Evolutionary conservation across 1,139 yeast species (phyloP), one percentile per base, ranked within the genome.

Genomic region (Pichia sp.): DNA sequence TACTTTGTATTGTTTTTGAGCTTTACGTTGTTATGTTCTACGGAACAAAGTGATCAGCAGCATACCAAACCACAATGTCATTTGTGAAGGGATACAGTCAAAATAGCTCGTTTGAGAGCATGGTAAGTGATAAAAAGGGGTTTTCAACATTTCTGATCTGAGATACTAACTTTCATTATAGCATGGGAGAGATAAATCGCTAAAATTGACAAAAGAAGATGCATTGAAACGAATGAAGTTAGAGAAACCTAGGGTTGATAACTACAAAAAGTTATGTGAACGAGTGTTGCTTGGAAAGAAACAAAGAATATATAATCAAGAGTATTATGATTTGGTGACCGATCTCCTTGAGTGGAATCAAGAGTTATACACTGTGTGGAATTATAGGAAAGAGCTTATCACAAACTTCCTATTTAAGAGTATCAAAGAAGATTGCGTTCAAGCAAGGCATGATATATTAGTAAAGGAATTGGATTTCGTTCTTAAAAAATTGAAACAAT

Each of bases 321-420:
- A 73, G 1, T 70, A 81, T 1, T 74, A 91, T 44, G 73, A 75
- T 1, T 73, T 78, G 59, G 82, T 87, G 0, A 78, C 87, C 0
- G 73, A 74, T 34, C 64, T 93, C 30, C 73, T 93, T 24, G 71
- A 76, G 27, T 65, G 80, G 57, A 91, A 92, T 64, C 97, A 97
- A 0, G 98, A 95, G 65, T 81, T 87, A 61, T 92, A 92, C 68
- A 85, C 97, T 0, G 77, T 82, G 1, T 95, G 99, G 99, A 93
- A 93, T 67, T 87, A 79, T 65, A 78, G 99, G 55, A 78, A 97
- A 55, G 93, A 88, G 60, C 81, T 87, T 2, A 71, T 92, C 34
- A 50, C 64, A 0, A 64, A 69, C 6, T 65, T 71, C 12, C 64
- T 77, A 46, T 71, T 76, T 51, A 57, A 56, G 27, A 56, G 52